Percentiles rank a stretch among this genome's conserved stretches.
These are phyloP conservation scores for Aspergillus niger DNA, from an alignment of 2,329 filamentous ascomycete species.

Conservation along the genomic window DNA sequence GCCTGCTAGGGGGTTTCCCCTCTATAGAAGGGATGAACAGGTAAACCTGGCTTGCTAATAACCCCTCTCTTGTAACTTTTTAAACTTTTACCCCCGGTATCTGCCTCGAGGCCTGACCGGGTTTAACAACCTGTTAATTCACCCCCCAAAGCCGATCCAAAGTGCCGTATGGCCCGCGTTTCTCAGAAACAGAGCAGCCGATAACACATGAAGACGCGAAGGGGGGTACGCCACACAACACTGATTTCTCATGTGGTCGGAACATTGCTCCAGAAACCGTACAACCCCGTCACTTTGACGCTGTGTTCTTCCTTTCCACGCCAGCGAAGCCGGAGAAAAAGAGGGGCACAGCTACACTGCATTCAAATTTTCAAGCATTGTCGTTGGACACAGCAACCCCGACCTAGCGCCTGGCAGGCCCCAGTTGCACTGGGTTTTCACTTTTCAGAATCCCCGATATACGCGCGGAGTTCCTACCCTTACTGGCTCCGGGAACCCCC, in stretches of 20 bases:
- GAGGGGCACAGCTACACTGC: not conserved
- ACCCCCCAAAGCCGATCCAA: not conserved
- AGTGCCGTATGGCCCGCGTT: conserved; percentile 3
- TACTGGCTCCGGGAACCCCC: not conserved
- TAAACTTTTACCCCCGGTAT: conserved; percentile 2
- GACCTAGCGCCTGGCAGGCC: conserved; percentile 4
- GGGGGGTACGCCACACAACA: not conserved
- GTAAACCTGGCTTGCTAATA: not conserved
- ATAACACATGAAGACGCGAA: conserved; percentile 1
- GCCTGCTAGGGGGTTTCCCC: not conserved
- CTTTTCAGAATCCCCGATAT: conserved; percentile 11
- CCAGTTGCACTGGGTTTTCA: conserved; percentile 3
- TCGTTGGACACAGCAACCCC: not conserved
- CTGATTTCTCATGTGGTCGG: not conserved
- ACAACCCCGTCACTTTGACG: not conserved
- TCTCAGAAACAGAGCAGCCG: not conserved
- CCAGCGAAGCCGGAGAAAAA: not conserved
- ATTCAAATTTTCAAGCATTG: not conserved
- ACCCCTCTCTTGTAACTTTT: conserved; percentile 1
- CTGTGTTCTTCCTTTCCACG: not conserved
- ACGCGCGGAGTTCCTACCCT: conserved; percentile 8
- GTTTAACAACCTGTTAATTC: not conserved
- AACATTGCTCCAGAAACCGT: not conserved
- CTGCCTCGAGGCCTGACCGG: not conserved
- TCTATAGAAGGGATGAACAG: not conserved